These are phyloP conservation scores for Artemisia tridentata DNA, from an alignment of 129 eudicot species.

Conservation along the genomic window DNA sequence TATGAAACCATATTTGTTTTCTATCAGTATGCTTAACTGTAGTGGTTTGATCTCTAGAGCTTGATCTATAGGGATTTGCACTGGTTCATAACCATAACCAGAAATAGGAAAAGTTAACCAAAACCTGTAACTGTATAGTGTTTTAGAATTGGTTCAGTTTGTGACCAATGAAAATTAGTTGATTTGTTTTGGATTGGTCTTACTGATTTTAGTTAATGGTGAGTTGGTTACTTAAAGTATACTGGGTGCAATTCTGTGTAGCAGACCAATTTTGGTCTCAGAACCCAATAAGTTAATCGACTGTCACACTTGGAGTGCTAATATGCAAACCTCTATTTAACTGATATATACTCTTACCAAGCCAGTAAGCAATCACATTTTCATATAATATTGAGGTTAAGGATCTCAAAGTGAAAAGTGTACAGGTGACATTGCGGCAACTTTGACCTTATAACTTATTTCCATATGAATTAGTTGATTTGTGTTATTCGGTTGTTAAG, in stretches of 20 bases:
- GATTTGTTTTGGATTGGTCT: background rate
- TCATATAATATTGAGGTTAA: too few relatives aligned
- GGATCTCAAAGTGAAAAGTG: too few relatives aligned
- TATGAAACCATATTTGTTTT: background rate
- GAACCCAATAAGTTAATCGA: background rate
- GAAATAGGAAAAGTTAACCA: background rate
- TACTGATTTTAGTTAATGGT: background rate
- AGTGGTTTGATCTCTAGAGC: background rate
- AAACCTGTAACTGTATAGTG: background rate
- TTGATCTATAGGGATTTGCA: background rate
- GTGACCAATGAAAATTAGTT: background rate
- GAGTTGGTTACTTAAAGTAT: background rate
- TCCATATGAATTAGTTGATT: too few relatives aligned
- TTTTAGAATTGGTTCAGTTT: background rate
- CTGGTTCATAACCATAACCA: background rate
- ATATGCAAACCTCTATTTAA: background rate
- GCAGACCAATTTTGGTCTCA: background rate
- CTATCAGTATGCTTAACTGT: background rate
- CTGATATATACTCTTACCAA: too few relatives aligned
- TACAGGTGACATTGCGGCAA: too few relatives aligned
- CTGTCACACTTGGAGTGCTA: background rate
- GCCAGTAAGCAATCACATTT: too few relatives aligned
- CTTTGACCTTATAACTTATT: too few relatives aligned
- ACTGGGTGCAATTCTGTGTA: background rate
- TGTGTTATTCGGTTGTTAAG: too few relatives aligned